Conservation (phyloP, 1,284 basidiomycete species). For the Ceratorhiza oryzae-sativae region DNA sequence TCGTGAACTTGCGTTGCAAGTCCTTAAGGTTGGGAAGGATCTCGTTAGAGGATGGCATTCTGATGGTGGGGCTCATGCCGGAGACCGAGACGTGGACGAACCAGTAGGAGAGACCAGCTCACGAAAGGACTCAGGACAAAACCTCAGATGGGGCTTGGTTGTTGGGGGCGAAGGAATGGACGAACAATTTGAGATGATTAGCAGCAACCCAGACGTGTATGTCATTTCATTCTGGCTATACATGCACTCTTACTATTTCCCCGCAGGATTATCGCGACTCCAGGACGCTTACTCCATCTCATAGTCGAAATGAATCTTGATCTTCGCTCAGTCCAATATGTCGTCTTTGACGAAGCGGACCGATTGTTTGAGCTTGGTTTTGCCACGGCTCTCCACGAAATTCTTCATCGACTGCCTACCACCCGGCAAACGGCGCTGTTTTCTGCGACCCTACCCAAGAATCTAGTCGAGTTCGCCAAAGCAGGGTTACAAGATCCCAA, state of each 20-base stretch:
- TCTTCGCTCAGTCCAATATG: conserved; percentile 85
- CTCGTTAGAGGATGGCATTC: conserved; percentile 78
- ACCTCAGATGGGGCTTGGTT: conserved; percentile 89
- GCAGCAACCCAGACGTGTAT: conserved; percentile 92
- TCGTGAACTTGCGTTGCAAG: conserved; percentile 93
- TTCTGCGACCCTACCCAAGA: conserved; percentile 95
- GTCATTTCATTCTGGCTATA: conserved; percentile 50
- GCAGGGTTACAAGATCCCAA: conserved; percentile 95
- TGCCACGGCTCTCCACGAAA: conserved; percentile 89
- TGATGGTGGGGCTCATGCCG: conserved; percentile 67
- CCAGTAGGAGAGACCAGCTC: conserved; percentile 56
- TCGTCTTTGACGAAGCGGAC: conserved; percentile 99
- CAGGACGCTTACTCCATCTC: conserved; percentile 94
- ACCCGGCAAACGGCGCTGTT: conserved; percentile 93
- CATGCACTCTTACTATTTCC: neutral
- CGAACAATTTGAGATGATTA: conserved; percentile 96
- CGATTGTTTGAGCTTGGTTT: conserved; percentile 99
- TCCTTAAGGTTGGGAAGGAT: conserved; percentile 94
- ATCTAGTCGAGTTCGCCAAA: conserved; percentile 96
- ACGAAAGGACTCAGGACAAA: conserved; percentile 58
- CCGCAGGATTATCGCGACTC: conserved; percentile 91
- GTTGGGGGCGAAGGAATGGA: conserved; percentile 97
- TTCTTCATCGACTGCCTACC: conserved; percentile 84
- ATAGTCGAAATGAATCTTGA: conserved; percentile 98
- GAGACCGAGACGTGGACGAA: conserved; percentile 66